Percentiles rank a stretch among this genome's conserved stretches.
phyloP scores from a whole-genome alignment of 768 basidiomycete species.

The Tephrocybe sp. region DNA sequence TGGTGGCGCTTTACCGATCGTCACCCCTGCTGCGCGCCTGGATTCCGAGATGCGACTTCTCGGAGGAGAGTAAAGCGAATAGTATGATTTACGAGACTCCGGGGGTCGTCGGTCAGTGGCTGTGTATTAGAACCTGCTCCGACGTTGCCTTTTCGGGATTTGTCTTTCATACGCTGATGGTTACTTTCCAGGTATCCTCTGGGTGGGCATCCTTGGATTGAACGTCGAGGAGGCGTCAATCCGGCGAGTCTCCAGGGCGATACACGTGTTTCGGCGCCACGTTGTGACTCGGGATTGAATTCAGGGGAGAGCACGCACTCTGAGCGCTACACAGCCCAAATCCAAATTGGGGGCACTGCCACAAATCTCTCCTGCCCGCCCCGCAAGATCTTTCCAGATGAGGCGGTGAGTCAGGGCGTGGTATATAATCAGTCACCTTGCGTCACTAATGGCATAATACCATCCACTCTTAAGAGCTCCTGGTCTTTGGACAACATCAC shows the following conservation, averaged over 20 bases:
- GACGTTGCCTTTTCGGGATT: conserved; percentile 2
- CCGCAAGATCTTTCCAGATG: not conserved
- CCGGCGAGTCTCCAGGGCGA: conserved; percentile 10
- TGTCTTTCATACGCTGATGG: conserved; percentile 1
- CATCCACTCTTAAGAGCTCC: conserved; percentile 5
- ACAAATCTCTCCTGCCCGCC: not conserved
- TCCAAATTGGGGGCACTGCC: not conserved
- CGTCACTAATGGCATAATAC: not conserved
- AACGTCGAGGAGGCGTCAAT: not conserved
- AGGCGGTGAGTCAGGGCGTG: conserved; percentile 14
- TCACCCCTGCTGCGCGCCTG: too few relatives aligned
- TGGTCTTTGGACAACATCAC: conserved; percentile 3
- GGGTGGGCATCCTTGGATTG: not conserved
- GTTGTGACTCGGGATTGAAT: conserved; percentile 14
- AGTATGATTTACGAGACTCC: not conserved
- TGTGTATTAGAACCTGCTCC: too few relatives aligned
- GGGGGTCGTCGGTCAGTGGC: not conserved
- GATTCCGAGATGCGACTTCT: too few relatives aligned
- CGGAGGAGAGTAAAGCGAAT: not conserved
- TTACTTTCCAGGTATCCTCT: conserved; percentile 5
- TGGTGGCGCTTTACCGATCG: too few relatives aligned
- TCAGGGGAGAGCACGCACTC: not conserved
- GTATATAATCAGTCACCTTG: conserved; percentile 9
- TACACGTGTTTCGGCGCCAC: conserved; percentile 6
- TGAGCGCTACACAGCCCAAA: not conserved